phyloP scores from a whole-genome alignment of 2,329 filamentous ascomycete genomes.

The Niveomyces coronatus region DNA sequence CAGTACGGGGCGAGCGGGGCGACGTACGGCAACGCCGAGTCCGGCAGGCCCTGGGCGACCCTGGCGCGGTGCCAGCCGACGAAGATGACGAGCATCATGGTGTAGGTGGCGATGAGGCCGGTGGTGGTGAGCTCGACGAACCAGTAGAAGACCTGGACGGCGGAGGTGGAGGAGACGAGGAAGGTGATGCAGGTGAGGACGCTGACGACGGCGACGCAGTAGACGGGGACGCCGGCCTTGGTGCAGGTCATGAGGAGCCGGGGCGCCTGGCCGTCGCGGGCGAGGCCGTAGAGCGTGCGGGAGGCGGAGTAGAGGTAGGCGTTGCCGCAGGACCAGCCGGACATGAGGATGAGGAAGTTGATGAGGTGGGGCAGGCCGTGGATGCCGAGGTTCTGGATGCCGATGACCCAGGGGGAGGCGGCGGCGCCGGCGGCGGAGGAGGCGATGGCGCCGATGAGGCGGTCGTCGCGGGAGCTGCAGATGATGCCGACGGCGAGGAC shows the following conservation, averaged over 20 bases:
- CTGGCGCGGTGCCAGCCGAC: conserved; percentile 37
- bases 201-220: conserved; percentile 38
- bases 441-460: conserved; percentile 31
- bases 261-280: conserved; percentile 31
- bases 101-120: conserved; percentile 47
- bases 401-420: conserved; percentile 51
- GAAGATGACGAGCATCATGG: conserved; percentile 30
- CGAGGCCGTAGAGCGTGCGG: conserved; percentile 37
- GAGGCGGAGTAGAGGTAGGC: conserved; percentile 38
- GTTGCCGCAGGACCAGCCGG: conserved; percentile 31
- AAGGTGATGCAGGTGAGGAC: conserved; percentile 39
- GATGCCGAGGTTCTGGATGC: conserved; percentile 43
- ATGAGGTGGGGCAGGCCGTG: conserved; percentile 41
- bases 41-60: conserved; percentile 34
- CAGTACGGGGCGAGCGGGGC: conserved; percentile 41
- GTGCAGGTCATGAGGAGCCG: conserved; percentile 45
- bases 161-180: conserved; percentile 35
- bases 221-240: conserved; percentile 47
- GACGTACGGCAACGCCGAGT: conserved; percentile 37
- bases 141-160: conserved; percentile 40
- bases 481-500: conserved; percentile 46
- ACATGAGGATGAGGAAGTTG: conserved; percentile 53
- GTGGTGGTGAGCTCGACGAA: conserved; percentile 45
- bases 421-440: conserved; percentile 42
- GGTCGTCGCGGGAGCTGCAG: conserved; percentile 37